Evolutionary conservation across 495 filamentous ascomycete species (phyloP).

Genomic region (Durotheca rogersii): DNA sequence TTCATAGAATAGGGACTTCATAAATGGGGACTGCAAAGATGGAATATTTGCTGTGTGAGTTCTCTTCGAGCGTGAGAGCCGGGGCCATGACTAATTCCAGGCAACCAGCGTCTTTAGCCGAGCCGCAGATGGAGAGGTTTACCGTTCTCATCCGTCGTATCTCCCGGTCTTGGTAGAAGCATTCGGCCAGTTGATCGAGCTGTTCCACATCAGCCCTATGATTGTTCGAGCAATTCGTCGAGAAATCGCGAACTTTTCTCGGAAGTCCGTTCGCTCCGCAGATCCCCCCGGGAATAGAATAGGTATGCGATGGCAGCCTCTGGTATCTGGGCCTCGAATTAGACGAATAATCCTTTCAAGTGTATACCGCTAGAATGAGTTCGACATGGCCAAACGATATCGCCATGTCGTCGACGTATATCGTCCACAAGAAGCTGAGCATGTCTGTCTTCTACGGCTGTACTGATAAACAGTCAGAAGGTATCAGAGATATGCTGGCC

Average conservation of each 20-base stretch:
- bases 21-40: background rate
- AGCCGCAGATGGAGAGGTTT: background rate
- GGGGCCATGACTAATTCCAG: background rate
- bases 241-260: slow-evolving; percentile 9
- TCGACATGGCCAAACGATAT: slow-evolving; percentile 5
- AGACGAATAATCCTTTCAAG: no score
- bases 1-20: background rate
- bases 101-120: slow-evolving; percentile 12
- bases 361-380: slow-evolving; percentile 15
- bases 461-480: slow-evolving; percentile 1
- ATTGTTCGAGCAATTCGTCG: slow-evolving; percentile 13
- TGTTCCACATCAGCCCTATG: slow-evolving; percentile 11
- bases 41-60: slow-evolving; percentile 15
- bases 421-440: slow-evolving; percentile 6
- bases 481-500: background rate
- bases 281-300: background rate
- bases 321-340: no score
- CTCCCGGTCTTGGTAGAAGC: slow-evolving; percentile 5
- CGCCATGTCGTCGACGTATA: slow-evolving; percentile 16
- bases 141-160: background rate
- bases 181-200: background rate
- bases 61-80: background rate
- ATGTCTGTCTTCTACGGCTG: slow-evolving; percentile 21
- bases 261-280: background rate
- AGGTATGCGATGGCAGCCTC: background rate